Evolutionary conservation across 2,329 filamentous ascomycete genomes (phyloP).

Genomic region (Colletotrichum musae): DNA sequence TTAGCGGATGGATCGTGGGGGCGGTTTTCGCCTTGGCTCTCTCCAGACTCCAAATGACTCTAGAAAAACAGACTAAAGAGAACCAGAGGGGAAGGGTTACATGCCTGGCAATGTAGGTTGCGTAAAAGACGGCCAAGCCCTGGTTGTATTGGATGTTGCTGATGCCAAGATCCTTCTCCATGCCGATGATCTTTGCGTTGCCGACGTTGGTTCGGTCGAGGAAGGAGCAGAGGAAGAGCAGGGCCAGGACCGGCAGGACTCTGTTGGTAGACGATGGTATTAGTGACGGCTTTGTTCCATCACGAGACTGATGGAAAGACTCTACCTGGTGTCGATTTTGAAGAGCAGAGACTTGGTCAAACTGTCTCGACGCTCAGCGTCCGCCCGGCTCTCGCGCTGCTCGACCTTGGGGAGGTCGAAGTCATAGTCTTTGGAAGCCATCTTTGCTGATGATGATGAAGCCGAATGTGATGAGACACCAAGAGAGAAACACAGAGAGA

Average conservation of each 20-base stretch:
- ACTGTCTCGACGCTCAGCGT: conserved; percentile 32
- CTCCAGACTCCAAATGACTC: no score
- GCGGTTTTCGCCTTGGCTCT: neutral
- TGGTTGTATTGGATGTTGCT: conserved; percentile 74
- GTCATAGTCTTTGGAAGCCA: conserved; percentile 25
- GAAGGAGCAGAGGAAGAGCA: conserved; percentile 76
- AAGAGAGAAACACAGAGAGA: neutral
- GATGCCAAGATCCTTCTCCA: conserved; percentile 72
- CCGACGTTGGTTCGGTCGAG: conserved; percentile 81
- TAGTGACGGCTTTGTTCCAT: neutral
- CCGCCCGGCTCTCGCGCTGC: conserved; percentile 41
- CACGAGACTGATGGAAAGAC: neutral
- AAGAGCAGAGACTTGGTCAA: conserved; percentile 47
- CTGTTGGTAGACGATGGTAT: conserved; percentile 50
- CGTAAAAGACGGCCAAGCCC: conserved; percentile 76
- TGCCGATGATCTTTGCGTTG: conserved; percentile 76
- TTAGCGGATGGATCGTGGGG: conserved; percentile 26
- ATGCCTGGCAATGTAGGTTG: conserved; percentile 72
- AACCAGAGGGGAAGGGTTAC: conserved; percentile 33
- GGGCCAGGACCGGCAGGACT: conserved; percentile 73
- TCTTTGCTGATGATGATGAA: neutral
- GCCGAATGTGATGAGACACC: neutral
- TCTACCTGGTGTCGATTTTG: conserved; percentile 48
- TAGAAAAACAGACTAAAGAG: no score
- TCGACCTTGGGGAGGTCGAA: conserved; percentile 42